Evolutionary conservation across 2,329 filamentous ascomycete genomes (phyloP).

Genomic region (Verruconis gallopava): DNA sequence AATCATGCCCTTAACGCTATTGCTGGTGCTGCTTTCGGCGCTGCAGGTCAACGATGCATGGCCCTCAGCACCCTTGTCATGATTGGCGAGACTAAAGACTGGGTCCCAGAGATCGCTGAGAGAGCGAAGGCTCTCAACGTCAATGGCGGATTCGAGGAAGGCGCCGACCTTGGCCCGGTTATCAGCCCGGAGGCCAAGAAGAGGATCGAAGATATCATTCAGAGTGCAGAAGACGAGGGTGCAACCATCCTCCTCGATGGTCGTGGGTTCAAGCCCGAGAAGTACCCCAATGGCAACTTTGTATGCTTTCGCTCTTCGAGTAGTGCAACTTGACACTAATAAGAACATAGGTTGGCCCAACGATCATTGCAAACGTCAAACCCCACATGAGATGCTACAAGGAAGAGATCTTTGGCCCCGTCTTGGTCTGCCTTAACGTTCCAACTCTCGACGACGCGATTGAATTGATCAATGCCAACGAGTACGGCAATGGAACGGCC

Average conservation of each 20-base stretch:
- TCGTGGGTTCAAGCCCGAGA: slow-evolving; percentile 57
- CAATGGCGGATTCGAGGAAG: slow-evolving; percentile 69
- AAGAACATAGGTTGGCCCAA: slow-evolving; percentile 71
- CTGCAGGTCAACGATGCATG: slow-evolving; percentile 79
- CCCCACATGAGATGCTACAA: slow-evolving; percentile 72
- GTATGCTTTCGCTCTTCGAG: slow-evolving; percentile 35
- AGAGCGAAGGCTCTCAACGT: slow-evolving; percentile 60
- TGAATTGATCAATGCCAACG: slow-evolving; percentile 69
- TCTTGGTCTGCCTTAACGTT: slow-evolving; percentile 69
- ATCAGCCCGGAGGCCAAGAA: slow-evolving; percentile 68
- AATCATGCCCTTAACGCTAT: slow-evolving; percentile 80
- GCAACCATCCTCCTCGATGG: slow-evolving; percentile 75
- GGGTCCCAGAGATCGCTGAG: slow-evolving; percentile 67
- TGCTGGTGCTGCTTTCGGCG: slow-evolving; percentile 71
- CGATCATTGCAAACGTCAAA: slow-evolving; percentile 70
- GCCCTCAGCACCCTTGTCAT: slow-evolving; percentile 71
- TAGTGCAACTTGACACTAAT: too few species aligned
- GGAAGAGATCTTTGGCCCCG: slow-evolving; percentile 77
- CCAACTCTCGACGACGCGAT: slow-evolving; percentile 69
- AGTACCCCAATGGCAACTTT: slow-evolving; percentile 77
- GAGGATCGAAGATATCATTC: slow-evolving; percentile 64
- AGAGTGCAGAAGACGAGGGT: slow-evolving; percentile 65
- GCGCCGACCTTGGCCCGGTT: slow-evolving; percentile 68
- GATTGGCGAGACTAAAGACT: slow-evolving; percentile 73
- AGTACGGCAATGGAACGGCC: slow-evolving; percentile 76